Evolutionary conservation across 495 filamentous ascomycete genomes (phyloP).

Genomic region (Aspergillus hancockii): DNA sequence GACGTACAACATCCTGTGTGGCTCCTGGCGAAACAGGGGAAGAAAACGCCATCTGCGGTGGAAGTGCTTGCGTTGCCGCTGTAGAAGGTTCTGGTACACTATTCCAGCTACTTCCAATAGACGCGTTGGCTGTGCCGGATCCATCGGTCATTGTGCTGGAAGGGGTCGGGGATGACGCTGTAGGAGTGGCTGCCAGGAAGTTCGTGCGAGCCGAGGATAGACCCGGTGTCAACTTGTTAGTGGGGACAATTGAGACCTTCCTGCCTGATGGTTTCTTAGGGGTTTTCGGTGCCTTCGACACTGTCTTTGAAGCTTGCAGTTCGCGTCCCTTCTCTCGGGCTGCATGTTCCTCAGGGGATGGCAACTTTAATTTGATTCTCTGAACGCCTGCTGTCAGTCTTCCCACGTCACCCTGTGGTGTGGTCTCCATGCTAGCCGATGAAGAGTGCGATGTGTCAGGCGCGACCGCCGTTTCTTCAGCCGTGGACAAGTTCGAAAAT

Average conservation of each 20-base stretch:
- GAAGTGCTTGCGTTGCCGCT: conserved; percentile 8
- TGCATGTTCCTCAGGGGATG: conserved; percentile 70
- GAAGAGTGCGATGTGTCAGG: neutral
- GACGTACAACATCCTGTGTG: conserved; percentile 11
- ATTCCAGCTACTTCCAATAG: neutral
- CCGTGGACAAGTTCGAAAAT: conserved; percentile 22
- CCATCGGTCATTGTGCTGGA: neutral
- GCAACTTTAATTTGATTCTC: conserved; percentile 74
- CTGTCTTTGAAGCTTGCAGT: conserved; percentile 12
- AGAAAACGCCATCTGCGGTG: conserved; percentile 15
- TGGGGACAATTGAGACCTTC: neutral
- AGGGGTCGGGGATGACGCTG: conserved; percentile 10
- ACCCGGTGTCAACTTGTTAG: neutral
- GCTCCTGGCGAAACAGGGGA: conserved; percentile 28
- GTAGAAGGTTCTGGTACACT: neutral
- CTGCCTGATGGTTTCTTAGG: neutral
- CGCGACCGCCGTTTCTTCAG: conserved; percentile 12
- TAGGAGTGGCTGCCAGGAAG: neutral
- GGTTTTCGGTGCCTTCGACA: conserved; percentile 17
- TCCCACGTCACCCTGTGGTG: conserved; percentile 53
- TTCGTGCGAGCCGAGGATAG: conserved; percentile 8
- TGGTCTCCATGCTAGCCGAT: neutral
- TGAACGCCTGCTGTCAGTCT: conserved; percentile 66
- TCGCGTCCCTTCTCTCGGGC: conserved; percentile 49
- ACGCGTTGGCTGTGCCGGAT: neutral